Base-by-base conservation (phyloP, 352 stramenopile species). In the Phytopythium boreale region DNA sequence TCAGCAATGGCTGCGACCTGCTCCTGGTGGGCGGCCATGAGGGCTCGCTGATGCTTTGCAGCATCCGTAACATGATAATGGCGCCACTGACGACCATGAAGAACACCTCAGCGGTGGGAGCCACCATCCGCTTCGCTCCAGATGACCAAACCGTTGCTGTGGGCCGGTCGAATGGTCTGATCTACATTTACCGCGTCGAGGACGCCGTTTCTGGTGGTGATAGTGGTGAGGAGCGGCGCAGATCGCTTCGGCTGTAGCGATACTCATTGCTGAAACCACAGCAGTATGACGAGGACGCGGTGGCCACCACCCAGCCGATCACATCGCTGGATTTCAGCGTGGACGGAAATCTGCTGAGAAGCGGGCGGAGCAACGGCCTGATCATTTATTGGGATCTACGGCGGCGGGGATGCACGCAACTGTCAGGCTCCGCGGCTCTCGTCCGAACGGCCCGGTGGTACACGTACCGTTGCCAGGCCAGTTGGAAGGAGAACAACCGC, bases 181-280 rank as follows among this genome's bases (percentile, higher is more conserved):
- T 92, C 29, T 94, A 92, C 63, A 53, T 94, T 2, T 94, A 94
- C 64, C 76, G 52, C 39, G 50, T 94, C 15, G 74, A 89, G 4
- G 64, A 66, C 39, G 59, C 34, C 26, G 67, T 49, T 0, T 36
- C 27, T 36, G 52, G 24, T 22, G 4, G 12, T 4, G 39, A 60
- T 15, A 7, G 24, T 12, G 8, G n/a, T 6, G 26, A 60, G 22
- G 15, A 15, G 24, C 49, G 39, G 24, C 49, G 49, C 27, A 20
- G 34, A 43, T 8, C 34, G 47, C 0, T 59, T 46, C 68, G 63
- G 12, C 77, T 92, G 47, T 74, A 70, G 36, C 79, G 82, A 6
- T 83, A 80, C 47, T 77, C 77, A 22, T 64, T 94, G 27, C 67
- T 94, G 19, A 82, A 89, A 56, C 74, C 80, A 37, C 68, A 70